Evolutionary conservation across 1,284 basidiomycete genomes (phyloP).

Genomic region (Rhodotorula sp.): DNA sequence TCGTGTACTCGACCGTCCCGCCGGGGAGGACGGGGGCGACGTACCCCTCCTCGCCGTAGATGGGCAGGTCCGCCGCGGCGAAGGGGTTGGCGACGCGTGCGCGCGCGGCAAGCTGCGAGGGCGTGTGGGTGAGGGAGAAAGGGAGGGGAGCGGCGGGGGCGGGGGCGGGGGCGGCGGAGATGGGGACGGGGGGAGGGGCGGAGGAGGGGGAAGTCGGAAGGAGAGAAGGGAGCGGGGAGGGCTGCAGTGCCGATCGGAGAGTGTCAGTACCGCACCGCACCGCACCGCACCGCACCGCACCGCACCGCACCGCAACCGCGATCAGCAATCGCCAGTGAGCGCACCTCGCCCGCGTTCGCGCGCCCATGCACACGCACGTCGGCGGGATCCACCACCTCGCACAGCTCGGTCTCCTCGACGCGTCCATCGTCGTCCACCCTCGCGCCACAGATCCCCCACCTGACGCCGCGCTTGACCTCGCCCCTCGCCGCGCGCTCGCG

Average conservation of each 20-base stretch:
- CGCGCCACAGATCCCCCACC: slow-evolving; percentile 23
- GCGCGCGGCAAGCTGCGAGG: slow-evolving; percentile 74
- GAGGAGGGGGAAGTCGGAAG: neutral
- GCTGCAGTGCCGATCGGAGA: no score
- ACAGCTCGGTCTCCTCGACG: slow-evolving; percentile 12
- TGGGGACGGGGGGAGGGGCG: neutral
- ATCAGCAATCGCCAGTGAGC: no score
- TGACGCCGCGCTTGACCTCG: slow-evolving; percentile 22
- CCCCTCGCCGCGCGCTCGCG: slow-evolving; percentile 5
- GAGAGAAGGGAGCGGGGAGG: no score
- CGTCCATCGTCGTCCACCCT: neutral
- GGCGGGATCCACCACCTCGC: slow-evolving; percentile 19
- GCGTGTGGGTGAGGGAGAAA: slow-evolving; percentile 81
- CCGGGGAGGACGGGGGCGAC: slow-evolving; percentile 50
- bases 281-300: no score
- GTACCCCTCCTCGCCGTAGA: slow-evolving; percentile 42
- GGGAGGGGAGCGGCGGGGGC: slow-evolving; percentile 54
- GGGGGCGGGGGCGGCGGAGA: neutral
- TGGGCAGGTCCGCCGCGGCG: slow-evolving; percentile 2
- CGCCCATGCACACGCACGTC: neutral
- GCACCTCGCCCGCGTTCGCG: neutral
- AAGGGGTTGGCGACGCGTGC: slow-evolving; percentile 83
- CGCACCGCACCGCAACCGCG: no score
- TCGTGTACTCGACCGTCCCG: slow-evolving; percentile 66
- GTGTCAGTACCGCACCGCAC: no score